These are phyloP conservation scores for Actinomortierella ambigua DNA, from an alignment of 371 early-diverging fungal species.

Conservation along the genomic window DNA sequence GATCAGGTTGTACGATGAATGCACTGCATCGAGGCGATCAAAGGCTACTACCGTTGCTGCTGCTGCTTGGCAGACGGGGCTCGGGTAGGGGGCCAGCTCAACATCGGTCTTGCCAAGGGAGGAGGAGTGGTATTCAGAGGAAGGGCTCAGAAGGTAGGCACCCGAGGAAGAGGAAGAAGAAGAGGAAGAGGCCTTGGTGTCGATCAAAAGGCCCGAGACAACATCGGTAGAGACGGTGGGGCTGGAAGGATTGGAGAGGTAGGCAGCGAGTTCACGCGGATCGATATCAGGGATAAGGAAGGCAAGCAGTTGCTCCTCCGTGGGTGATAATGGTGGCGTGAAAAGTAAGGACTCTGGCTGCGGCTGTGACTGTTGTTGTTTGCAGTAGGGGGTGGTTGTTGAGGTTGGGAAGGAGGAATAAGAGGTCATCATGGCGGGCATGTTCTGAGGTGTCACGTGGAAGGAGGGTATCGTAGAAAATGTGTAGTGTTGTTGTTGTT, in stretches of 20 bases:
- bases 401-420: constrained; percentile 5
- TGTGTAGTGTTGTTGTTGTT: not conserved
- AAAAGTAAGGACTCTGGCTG: constrained; percentile 31
- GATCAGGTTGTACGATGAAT: constrained; percentile 1
- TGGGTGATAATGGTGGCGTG: constrained; percentile 45
- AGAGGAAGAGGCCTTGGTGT: constrained; percentile 11
- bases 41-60: constrained; percentile 39
- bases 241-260: constrained; percentile 35
- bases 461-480: constrained; percentile 12
- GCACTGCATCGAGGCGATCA: constrained; percentile 20
- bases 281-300: constrained; percentile 46
- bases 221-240: constrained; percentile 34
- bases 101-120: too few species aligned
- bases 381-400: constrained; percentile 1
- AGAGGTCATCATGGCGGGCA: constrained; percentile 6
- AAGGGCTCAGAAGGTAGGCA: not conserved
- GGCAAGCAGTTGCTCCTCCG: constrained; percentile 42
- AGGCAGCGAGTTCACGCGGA: constrained; percentile 40
- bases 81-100: constrained; percentile 26
- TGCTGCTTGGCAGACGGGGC: constrained; percentile 42
- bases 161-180: constrained; percentile 2
- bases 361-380: constrained; percentile 8
- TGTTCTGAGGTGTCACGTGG: constrained; percentile 1
- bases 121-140: too few species aligned
- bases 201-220: constrained; percentile 22